Percentiles rank a stretch among this genome's conserved stretches.
Evolutionary conservation across 2,329 filamentous ascomycete genomes (phyloP).

Genomic region (Pyricularia grisea): DNA sequence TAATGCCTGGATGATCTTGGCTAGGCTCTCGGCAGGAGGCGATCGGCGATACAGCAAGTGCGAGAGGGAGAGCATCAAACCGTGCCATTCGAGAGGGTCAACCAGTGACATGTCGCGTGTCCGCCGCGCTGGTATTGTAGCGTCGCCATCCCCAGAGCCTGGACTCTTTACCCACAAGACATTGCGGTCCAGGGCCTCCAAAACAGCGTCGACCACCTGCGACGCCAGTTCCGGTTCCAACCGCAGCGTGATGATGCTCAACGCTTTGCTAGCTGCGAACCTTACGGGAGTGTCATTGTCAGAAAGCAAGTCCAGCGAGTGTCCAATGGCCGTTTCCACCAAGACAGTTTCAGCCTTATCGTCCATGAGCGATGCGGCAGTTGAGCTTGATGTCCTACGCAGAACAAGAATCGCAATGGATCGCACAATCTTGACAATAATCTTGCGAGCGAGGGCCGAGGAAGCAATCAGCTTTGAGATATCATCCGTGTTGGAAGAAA

Average conservation of each 20-base stretch:
- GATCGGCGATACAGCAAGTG: slow-evolving; percentile 81
- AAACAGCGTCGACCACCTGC: slow-evolving; percentile 79
- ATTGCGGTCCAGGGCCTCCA: slow-evolving; percentile 56
- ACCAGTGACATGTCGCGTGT: slow-evolving; percentile 61
- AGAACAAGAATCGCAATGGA: slow-evolving; percentile 61
- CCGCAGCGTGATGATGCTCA: slow-evolving; percentile 78
- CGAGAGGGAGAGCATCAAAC: slow-evolving; percentile 75
- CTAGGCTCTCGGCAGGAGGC: slow-evolving; percentile 60
- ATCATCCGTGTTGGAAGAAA: slow-evolving; percentile 38
- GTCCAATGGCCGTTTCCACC: slow-evolving; percentile 74
- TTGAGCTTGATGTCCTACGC: slow-evolving; percentile 24
- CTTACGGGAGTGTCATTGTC: slow-evolving; percentile 90
- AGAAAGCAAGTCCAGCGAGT: slow-evolving; percentile 65
- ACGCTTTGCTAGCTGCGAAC: slow-evolving; percentile 82
- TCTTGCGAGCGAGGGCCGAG: slow-evolving; percentile 73
- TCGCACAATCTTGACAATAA: slow-evolving; percentile 75
- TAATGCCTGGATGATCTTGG: slow-evolving; percentile 66
- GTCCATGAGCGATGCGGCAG: slow-evolving; percentile 22
- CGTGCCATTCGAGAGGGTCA: slow-evolving; percentile 83
- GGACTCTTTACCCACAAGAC: slow-evolving; percentile 40
- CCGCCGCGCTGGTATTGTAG: slow-evolving; percentile 20
- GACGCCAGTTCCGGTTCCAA: slow-evolving; percentile 71
- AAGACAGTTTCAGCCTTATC: slow-evolving; percentile 33
- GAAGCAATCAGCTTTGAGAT: slow-evolving; percentile 45
- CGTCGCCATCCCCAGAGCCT: not conserved